A percentile compares a stretch with the other conserved stretches of the same genome.
These are phyloP conservation scores for Sphaceloma murrayae DNA, from an alignment of 2,329 filamentous ascomycete genomes.

Conservation along the genomic window DNA sequence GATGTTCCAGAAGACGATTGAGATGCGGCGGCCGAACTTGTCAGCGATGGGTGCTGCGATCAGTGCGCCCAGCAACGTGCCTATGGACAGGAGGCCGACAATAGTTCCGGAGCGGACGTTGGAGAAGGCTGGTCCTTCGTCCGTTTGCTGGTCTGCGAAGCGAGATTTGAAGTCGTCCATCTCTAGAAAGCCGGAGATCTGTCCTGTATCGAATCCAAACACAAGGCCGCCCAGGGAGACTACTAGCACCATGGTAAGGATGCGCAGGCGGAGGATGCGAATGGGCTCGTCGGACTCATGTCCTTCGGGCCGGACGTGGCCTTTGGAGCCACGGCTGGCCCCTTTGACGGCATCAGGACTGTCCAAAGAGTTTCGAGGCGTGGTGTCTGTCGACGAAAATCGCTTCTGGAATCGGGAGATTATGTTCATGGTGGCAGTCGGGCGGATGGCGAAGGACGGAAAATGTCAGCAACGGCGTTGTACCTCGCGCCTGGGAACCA, in stretches of 20 bases:
- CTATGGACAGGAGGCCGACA: constrained; percentile 50
- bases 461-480: background rate
- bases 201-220: constrained; percentile 38
- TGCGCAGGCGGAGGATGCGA: constrained; percentile 20
- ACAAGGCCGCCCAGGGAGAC: constrained; percentile 32
- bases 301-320: background rate
- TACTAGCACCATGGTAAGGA: constrained; percentile 29
- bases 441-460: background rate
- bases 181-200: constrained; percentile 52
- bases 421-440: constrained; percentile 5
- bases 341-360: background rate
- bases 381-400: constrained; percentile 9
- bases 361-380: constrained; percentile 13
- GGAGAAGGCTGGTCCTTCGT: constrained; percentile 42
- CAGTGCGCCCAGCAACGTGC: constrained; percentile 50
- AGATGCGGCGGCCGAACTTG: constrained; percentile 49
- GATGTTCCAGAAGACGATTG: constrained; percentile 53
- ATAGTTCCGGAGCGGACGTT: constrained; percentile 54
- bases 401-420: constrained; percentile 14
- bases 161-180: constrained; percentile 49
- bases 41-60: constrained; percentile 53
- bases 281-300: constrained; percentile 17
- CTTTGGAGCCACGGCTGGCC: background rate
- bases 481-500: too few species aligned
- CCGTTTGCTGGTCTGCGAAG: constrained; percentile 40